phyloP scores from a whole-genome alignment of 2,329 filamentous ascomycete genomes.

The Ophiostoma triangulosporum region DNA sequence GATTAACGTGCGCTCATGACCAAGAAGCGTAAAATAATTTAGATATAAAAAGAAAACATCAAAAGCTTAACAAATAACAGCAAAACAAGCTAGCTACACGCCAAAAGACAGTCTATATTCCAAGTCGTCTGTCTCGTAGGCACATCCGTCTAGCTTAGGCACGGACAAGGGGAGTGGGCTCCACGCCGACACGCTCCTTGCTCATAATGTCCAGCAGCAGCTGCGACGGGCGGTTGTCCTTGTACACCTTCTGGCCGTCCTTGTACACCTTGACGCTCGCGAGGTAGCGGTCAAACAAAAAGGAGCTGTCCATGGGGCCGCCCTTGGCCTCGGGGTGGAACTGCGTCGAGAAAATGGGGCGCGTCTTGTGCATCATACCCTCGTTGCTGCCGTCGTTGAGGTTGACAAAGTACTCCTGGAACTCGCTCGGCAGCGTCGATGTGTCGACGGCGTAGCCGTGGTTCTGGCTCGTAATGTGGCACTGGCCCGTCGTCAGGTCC shows the following conservation, averaged over 20 bases:
- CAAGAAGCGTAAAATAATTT: too few relatives aligned
- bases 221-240: slow-evolving; percentile 77
- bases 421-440: slow-evolving; percentile 66
- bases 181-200: slow-evolving; percentile 89
- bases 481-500: slow-evolving; percentile 87
- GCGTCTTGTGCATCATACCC: slow-evolving; percentile 89
- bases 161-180: slow-evolving; percentile 41
- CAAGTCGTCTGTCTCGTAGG: not conserved
- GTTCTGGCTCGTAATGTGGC: slow-evolving; percentile 98
- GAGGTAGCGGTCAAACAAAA: slow-evolving; percentile 93
- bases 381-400: slow-evolving; percentile 96
- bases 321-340: slow-evolving; percentile 99
- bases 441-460: slow-evolving; percentile 94
- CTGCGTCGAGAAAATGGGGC: slow-evolving; percentile 95
- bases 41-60: too few relatives aligned
- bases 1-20: too few relatives aligned
- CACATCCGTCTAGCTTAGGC: not conserved
- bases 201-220: slow-evolving; percentile 81
- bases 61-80: not conserved
- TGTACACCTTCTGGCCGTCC: slow-evolving; percentile 62
- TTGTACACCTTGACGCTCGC: slow-evolving; percentile 85
- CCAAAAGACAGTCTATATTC: not conserved
- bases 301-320: slow-evolving; percentile 87
- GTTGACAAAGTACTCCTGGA: slow-evolving; percentile 98
- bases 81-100: not conserved